Evolutionary conservation across 345 rosid species (phyloP).

Genomic region (Arabis hirsuta): DNA sequence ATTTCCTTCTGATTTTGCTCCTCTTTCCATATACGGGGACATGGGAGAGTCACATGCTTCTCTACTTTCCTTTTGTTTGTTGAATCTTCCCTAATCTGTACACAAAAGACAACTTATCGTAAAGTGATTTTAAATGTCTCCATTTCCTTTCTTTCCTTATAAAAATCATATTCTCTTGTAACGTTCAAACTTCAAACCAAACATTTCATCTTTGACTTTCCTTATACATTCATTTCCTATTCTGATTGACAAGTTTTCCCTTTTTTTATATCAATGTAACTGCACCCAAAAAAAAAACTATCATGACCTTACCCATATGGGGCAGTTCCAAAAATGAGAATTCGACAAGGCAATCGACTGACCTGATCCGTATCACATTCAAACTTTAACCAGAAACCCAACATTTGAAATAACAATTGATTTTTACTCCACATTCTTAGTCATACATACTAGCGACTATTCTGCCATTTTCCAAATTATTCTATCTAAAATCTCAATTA

Average conservation of each 20-base stretch:
- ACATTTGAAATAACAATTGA: constrained; percentile 1
- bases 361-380: constrained; percentile 23
- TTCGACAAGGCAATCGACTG: constrained; percentile 27
- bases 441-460: constrained; percentile 29
- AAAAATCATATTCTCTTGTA: constrained; percentile 29
- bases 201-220: constrained; percentile 35
- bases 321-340: constrained; percentile 22
- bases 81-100: constrained; percentile 38
- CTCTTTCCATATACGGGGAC: constrained; percentile 33
- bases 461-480: constrained; percentile 57
- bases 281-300: neutral
- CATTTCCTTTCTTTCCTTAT: constrained; percentile 19
- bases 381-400: neutral
- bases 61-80: constrained; percentile 42
- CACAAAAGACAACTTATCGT: constrained; percentile 42
- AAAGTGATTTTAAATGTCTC: constrained; percentile 32
- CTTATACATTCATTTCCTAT: constrained; percentile 35
- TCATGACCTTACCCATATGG: constrained; percentile 1
- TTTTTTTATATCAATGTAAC: neutral
- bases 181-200: constrained; percentile 40
- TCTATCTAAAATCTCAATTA: constrained; percentile 46
- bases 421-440: constrained; percentile 43
- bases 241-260: constrained; percentile 1
- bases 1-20: constrained; percentile 35
- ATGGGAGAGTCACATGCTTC: constrained; percentile 41